These are phyloP conservation scores for Phytophthora citricola DNA, from an alignment of 352 stramenopile species.

Conservation along the genomic window DNA sequence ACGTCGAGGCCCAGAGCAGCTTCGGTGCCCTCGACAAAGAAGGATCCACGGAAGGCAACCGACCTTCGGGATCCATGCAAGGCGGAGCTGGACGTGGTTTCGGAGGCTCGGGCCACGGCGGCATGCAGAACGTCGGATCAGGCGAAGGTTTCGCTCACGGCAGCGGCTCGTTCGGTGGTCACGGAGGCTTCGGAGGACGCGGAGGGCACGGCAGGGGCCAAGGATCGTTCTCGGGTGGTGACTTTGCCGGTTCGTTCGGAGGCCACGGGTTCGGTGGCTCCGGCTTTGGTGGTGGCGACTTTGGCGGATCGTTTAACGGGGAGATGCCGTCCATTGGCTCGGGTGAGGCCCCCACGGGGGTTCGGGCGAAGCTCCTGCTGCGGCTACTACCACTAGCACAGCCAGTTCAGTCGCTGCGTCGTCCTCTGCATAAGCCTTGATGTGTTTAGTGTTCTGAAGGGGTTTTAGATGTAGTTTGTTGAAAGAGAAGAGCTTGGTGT, in stretches of 20 bases:
- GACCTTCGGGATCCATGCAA: slow-evolving; percentile 14
- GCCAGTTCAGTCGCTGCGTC: slow-evolving; percentile 11
- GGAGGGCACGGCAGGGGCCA: not conserved
- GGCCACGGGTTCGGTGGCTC: slow-evolving; percentile 14
- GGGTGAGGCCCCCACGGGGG: slow-evolving; percentile 13
- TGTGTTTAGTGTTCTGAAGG: not conserved
- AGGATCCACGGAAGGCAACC: slow-evolving; percentile 9
- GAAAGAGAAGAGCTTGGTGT: slow-evolving; percentile 19
- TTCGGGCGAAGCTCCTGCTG: slow-evolving; percentile 4
- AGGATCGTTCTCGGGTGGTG: slow-evolving; percentile 10
- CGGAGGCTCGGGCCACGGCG: slow-evolving; percentile 17
- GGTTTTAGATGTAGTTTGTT: slow-evolving; percentile 20
- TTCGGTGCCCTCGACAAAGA: slow-evolving; percentile 21
- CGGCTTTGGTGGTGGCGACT: slow-evolving; percentile 15
- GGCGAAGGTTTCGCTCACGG: slow-evolving; percentile 10
- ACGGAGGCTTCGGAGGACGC: not conserved
- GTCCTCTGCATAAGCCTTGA: slow-evolving; percentile 2
- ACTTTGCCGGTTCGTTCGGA: slow-evolving; percentile 17
- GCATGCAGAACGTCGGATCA: slow-evolving; percentile 32
- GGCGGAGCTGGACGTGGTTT: slow-evolving; percentile 11
- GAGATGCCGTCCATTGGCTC: slow-evolving; percentile 21
- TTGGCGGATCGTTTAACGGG: slow-evolving; percentile 11
- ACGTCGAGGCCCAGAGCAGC: slow-evolving; percentile 18
- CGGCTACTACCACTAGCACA: slow-evolving; percentile 1
- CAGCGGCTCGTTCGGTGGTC: slow-evolving; percentile 23